Evolutionary conservation across 2,329 filamentous ascomycete genomes (phyloP).

Genomic region (Monosporascus ibericus): DNA sequence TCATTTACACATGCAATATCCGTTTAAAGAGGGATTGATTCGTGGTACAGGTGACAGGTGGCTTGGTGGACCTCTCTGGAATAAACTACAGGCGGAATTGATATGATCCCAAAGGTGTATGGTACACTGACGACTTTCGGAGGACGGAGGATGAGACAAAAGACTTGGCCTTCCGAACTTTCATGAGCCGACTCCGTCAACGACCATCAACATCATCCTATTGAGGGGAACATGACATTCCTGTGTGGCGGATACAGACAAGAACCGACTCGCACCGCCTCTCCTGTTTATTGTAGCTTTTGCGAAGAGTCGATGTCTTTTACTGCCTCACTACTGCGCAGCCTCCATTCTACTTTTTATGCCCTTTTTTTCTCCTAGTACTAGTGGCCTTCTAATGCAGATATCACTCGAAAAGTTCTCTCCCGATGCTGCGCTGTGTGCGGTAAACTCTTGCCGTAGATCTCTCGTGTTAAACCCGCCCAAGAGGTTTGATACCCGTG

Average conservation of each 20-base stretch:
- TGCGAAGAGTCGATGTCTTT: constrained; percentile 21
- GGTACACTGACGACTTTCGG: constrained; percentile 16
- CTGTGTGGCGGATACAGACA: constrained; percentile 12
- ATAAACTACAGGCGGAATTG: constrained; percentile 20
- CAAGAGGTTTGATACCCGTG: too few species aligned
- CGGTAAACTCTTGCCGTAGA: too few species aligned
- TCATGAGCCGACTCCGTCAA: constrained; percentile 12
- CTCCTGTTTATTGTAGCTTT: constrained; percentile 20
- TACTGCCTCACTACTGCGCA: constrained; percentile 19
- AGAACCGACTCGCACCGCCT: constrained; percentile 9
- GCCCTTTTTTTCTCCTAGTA: constrained; percentile 43
- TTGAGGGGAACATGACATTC: constrained; percentile 9
- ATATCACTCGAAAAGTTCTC: constrained; percentile 43
- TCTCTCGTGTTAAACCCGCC: too few species aligned
- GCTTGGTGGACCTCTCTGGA: constrained; percentile 24
- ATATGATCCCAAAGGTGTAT: constrained; percentile 18
- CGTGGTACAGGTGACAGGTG: constrained; percentile 17
- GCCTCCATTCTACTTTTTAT: constrained; percentile 25
- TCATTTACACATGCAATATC: constrained; percentile 20
- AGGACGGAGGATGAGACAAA: constrained; percentile 9
- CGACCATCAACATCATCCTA: background rate
- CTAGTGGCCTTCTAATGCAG: constrained; percentile 59
- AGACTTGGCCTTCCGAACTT: constrained; percentile 13
- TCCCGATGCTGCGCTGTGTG: constrained; percentile 12
- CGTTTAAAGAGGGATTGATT: constrained; percentile 18